Base-by-base conservation (phyloP, 805 yeast species). In the Lipomyces sp. region DNA sequence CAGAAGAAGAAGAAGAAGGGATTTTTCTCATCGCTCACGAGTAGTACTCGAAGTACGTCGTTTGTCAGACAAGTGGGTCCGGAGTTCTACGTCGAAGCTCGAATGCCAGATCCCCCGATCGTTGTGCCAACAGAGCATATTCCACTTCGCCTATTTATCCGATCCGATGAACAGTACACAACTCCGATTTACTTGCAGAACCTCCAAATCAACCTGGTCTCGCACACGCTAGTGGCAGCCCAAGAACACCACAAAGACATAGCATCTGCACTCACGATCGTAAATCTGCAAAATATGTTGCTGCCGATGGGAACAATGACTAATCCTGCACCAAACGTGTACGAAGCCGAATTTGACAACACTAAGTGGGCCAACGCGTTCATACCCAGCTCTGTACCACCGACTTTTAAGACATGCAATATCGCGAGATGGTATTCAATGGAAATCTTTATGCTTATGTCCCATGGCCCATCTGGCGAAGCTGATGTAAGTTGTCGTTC, bases 391-490 rank as follows among this genome's bases (percentile, higher is more conserved):
- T 71, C 79, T 53, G 76, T 84, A 3, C 77, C 86, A 1, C 90
- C 90, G 1, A 75, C 84, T 24, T 88, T 88, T 74, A 75, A 73
- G 33, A 82, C 87, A 3, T 86, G 90, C 72, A 87, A 86, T 71
- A 80, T 88, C 30, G 73, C 78, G 10, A 78, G 89, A 50, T 69
- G 65, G n/a, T 85, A 86, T 71, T 68, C 72, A 3, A 62, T 85
- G 53, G 74, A 72, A 50, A 72, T 83, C 11, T 69, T 71, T 1
- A 79, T 75, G 3, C 81, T 80, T 1, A 70, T 81, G 35, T 61
- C 70, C 7, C 64, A 63, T 33, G 72, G 71, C 35, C 70, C 71
- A 13, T 84, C 74, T 70, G 85, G 87, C 53, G 78, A 54, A 4
- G 51, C 50, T 5, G 70, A 62, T 37, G 78, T 66, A 68, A n/a